Evolutionary conservation across 2,329 filamentous ascomycete genomes (phyloP).

Genomic region (Calonectria pteridis): DNA sequence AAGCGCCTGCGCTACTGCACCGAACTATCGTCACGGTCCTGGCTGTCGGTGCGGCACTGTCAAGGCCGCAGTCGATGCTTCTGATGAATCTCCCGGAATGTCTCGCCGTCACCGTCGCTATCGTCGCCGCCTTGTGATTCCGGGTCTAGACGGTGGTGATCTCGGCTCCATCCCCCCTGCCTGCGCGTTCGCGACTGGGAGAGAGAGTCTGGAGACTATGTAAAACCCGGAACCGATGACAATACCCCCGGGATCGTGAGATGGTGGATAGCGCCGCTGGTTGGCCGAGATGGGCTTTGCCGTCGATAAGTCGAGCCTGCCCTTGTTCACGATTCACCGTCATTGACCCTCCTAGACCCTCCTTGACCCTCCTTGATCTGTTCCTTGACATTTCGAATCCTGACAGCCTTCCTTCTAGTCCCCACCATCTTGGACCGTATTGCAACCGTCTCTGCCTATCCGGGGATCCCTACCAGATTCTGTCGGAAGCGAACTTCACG

Average conservation of each 20-base stretch:
- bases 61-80: slow-evolving; percentile 21
- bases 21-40: slow-evolving; percentile 40
- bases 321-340: slow-evolving; percentile 36
- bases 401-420: slow-evolving; percentile 22
- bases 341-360: slow-evolving; percentile 43
- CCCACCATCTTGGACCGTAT: slow-evolving; percentile 37
- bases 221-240: slow-evolving; percentile 13
- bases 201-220: neutral
- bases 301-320: slow-evolving; percentile 23
- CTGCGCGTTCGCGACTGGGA: slow-evolving; percentile 3
- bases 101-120: slow-evolving; percentile 32
- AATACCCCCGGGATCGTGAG: slow-evolving; percentile 10
- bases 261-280: slow-evolving; percentile 24
- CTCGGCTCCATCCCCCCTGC: slow-evolving; percentile 7
- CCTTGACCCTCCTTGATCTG: slow-evolving; percentile 43
- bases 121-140: slow-evolving; percentile 13
- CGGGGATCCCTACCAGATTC: slow-evolving; percentile 33
- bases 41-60: slow-evolving; percentile 40
- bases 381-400: slow-evolving; percentile 37
- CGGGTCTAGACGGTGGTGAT: neutral
- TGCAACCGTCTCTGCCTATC: slow-evolving; percentile 37
- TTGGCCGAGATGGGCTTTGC: slow-evolving; percentile 37
- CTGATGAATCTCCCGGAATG: slow-evolving; percentile 27
- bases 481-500: slow-evolving; percentile 40
- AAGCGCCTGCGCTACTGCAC: slow-evolving; percentile 43